A percentile compares a stretch with the other conserved stretches of the same genome.
Evolutionary conservation across 1,139 yeast genomes (phyloP).

Genomic region (Yamadazyma triangularis): DNA sequence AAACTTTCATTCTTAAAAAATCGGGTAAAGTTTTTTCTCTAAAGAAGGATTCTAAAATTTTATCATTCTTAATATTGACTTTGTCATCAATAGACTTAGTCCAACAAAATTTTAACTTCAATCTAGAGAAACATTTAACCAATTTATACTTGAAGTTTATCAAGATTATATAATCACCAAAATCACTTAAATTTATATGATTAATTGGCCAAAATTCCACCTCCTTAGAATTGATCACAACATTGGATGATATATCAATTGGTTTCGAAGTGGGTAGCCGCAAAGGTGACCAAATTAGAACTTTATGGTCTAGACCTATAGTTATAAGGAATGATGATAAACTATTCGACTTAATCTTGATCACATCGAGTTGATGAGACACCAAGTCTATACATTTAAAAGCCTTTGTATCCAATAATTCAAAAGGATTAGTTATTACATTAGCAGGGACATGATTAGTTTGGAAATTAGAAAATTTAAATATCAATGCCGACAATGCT

Average conservation of each 20-base stretch:
- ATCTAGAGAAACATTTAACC: constrained; percentile 58
- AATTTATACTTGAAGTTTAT: constrained; percentile 46
- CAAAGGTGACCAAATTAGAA: constrained; percentile 72
- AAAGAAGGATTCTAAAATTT: constrained; percentile 55
- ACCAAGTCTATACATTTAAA: constrained; percentile 49
- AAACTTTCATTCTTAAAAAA: constrained; percentile 38
- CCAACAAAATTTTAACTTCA: constrained; percentile 52
- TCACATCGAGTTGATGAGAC: constrained; percentile 56
- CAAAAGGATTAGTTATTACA: constrained; percentile 7
- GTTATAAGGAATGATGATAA: constrained; percentile 57
- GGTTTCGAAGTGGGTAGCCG: constrained; percentile 18
- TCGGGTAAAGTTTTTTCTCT: constrained; percentile 52
- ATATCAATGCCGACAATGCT: constrained; percentile 24
- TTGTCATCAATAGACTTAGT: constrained; percentile 22
- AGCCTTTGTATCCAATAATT: constrained; percentile 12
- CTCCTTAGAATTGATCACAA: constrained; percentile 13
- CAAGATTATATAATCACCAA: constrained; percentile 57
- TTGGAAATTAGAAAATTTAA: constrained; percentile 18
- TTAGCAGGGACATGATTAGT: constrained; percentile 1
- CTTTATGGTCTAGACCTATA: constrained; percentile 67
- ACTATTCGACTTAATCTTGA: constrained; percentile 52
- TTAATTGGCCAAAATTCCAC: constrained; percentile 64
- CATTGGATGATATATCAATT: constrained; percentile 40
- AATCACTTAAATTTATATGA: constrained; percentile 54
- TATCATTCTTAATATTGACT: constrained; percentile 18